phyloP scores from a whole-genome alignment of 306 rosid species.

The Benincasa hispida region DNA sequence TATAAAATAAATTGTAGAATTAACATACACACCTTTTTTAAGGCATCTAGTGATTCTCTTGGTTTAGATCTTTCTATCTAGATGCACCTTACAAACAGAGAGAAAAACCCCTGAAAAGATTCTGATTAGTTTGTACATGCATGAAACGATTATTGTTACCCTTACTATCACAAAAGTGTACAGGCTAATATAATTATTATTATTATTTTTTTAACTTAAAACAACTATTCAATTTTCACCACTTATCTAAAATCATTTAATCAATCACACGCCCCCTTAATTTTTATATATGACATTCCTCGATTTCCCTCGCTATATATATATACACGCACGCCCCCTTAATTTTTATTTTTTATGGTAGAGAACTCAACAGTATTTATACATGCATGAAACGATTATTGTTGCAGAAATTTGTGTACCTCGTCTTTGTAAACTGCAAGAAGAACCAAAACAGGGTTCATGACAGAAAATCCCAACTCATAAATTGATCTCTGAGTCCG shows the following conservation, averaged over 20 bases:
- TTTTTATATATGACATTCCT: background rate
- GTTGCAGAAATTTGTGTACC: slow-evolving; percentile 27
- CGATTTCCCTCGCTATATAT: background rate
- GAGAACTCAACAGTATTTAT: background rate
- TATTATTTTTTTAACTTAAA: background rate
- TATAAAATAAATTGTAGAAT: background rate
- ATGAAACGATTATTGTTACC: too few relatives aligned
- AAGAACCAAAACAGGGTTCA: slow-evolving; percentile 55
- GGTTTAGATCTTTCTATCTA: background rate
- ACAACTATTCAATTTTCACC: background rate
- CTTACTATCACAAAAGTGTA: too few relatives aligned
- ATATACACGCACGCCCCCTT: background rate
- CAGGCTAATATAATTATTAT: too few relatives aligned
- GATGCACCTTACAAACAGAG: background rate
- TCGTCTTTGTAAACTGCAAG: slow-evolving; percentile 87
- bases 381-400: background rate
- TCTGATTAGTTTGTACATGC: too few relatives aligned
- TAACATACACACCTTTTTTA: background rate
- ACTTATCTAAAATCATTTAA: background rate
- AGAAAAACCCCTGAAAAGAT: background rate
- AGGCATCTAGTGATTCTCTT: background rate
- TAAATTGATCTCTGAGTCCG: slow-evolving; percentile 76
- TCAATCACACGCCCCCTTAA: too few relatives aligned
- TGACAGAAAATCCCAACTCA: slow-evolving; percentile 75
- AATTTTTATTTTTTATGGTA: background rate